These are phyloP conservation scores for Paraurostyla sp. DNA, from an alignment of 73 alveolate species.

Conservation along the genomic window DNA sequence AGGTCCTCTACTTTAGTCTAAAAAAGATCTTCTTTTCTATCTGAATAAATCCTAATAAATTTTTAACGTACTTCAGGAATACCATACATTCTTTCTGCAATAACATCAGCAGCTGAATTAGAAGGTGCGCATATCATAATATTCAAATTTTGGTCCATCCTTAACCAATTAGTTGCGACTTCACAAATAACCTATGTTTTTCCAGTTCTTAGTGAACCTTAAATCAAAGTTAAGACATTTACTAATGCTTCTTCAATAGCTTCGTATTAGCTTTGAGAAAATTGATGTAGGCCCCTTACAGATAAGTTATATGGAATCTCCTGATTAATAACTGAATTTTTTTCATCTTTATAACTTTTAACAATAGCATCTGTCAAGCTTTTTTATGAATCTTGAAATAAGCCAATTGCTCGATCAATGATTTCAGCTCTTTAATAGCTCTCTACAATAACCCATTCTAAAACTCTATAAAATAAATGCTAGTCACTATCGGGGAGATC, in stretches of 20 bases:
- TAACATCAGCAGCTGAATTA: constrained; percentile 16
- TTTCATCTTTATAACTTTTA: too few species aligned
- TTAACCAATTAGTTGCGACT: background rate
- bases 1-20: background rate
- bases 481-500: too few species aligned
- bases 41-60: background rate
- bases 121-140: constrained; percentile 32
- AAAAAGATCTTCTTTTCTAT: constrained; percentile 9
- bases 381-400: too few species aligned
- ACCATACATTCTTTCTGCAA: background rate
- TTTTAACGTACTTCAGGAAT: background rate
- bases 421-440: too few species aligned
- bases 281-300: too few species aligned
- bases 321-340: too few species aligned
- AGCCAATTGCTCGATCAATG: too few species aligned
- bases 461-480: too few species aligned
- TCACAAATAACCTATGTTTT: background rate
- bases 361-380: too few species aligned
- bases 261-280: background rate
- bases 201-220: constrained; percentile 36
- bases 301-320: too few species aligned
- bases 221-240: background rate
- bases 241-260: background rate
- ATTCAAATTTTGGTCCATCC: too few species aligned
- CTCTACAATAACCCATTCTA: too few species aligned